Base-by-base conservation (phyloP, 306 rosid species). In the Comarum palustre region DNA sequence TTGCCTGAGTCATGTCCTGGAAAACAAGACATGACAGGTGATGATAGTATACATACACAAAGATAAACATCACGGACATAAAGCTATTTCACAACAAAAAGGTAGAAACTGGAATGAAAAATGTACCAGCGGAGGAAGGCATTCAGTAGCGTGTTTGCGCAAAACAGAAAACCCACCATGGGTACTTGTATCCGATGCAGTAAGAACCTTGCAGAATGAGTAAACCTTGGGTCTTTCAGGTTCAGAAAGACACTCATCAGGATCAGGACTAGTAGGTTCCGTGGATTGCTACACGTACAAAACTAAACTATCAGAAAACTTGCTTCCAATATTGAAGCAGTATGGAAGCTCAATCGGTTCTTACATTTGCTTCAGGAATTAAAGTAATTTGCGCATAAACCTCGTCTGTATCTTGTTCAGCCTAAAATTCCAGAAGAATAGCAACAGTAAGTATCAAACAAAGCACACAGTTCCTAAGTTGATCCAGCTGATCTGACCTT, bases 111-210 rank as follows among this genome's bases (percentile, higher is more conserved):
- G 27, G 75, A 6, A 19, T 52, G 22, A 51, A 50, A 29, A 39
- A 32, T 50, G 41, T 87, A 93, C 98, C 97, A 94, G 77, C 27
- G 87, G 75, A 75, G 97, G 98, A 83, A 94, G 92, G 83, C 97
- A 91, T 69, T 88, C 98, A 0, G 95, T 94, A 46, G 98, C 98
- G 34, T 94, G 98, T 83, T 89, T 94, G 42, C 98, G 84, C 2
- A 89, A 87, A 83, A 94, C 95, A 17, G 98, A 94, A 83, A 94
- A 94, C 25, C 98, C 98, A 0, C 98, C 98, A 79, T 94, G 98
- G 25, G 98, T 94, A 79, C 98, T 94, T 0, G 98, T 94, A 82
- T 94, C 98, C 1, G 97, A 94, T 2, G 97, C 96, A 10, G 98
- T 94, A 48, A 94, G 81, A 54, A 91, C 89, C 86, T 94, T 94